Evolutionary conservation across 78 protist genomes (phyloP), one percentile per base, ranked within the genome.

Genomic region (Dictyostelium capitatum): DNA sequence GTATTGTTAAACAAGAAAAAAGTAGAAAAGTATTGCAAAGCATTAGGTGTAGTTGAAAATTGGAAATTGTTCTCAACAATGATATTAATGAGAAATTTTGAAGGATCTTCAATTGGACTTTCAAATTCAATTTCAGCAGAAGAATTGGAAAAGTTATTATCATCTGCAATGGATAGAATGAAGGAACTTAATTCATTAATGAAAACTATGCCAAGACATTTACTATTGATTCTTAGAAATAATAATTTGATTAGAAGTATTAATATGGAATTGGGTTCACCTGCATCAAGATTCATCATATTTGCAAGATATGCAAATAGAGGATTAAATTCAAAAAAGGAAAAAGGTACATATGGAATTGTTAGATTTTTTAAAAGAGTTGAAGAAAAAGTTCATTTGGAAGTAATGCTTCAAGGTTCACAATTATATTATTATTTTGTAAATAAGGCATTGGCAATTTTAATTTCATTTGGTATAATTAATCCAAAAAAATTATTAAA

Each of bases 191-290:
- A 80, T 80, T 12, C 23, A 2, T 59, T 80, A 25, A 80, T 80
- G 87, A 54, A 80, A 46, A n/a, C 51, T n/a, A 80, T 80, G 87
- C 87, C 87, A 30, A 80, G 87, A 80, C 87, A 80, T 59, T 46
- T 80, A 80, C 14, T 80, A 30, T 46, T 80, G 11, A 80, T 80
- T n/a, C 46, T 80, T 4, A 80, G 87, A 62, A 80, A 80, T 62
- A 80, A 80, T 30, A 77, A 77, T 37, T 56, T 77, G 1, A 5
- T 77, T 25, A 77, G 82, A 53, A 50, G 65, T 14, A 51, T 77
- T 17, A 77, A 77, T 77, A 50, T 77, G 82, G 82, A 77, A 51
- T 47, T 77, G 14, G 82, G 82, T 51, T 10, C 64, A 25, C 82
- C 82, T 48, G 65, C 53, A 1, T 50, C 50, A 51, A 77, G 82